Conservation (phyloP, 1,284 basidiomycete species). For the Crucibulum parvulum region DNA sequence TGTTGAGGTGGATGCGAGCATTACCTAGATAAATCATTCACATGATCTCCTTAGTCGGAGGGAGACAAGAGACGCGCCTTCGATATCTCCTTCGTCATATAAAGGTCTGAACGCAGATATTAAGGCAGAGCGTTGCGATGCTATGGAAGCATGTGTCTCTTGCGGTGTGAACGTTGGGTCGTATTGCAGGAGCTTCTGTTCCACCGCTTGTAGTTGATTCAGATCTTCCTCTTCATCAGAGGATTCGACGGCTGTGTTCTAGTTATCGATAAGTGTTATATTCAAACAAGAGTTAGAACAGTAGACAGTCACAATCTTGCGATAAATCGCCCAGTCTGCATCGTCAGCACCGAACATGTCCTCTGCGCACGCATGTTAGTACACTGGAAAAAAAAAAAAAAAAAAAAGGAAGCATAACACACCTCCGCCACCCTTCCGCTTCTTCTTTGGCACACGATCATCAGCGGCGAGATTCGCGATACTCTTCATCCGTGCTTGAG, state of each 20-base stretch:
- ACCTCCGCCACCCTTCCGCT: slow-evolving; percentile 82
- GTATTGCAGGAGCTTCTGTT: slow-evolving; percentile 82
- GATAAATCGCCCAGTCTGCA: slow-evolving; percentile 97
- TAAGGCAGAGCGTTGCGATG: slow-evolving; percentile 82
- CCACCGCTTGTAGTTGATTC: slow-evolving; percentile 74
- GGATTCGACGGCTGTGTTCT: slow-evolving; percentile 87
- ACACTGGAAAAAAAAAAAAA: neutral
- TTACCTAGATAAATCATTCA: slow-evolving; percentile 43
- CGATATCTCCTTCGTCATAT: slow-evolving; percentile 75
- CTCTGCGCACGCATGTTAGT: slow-evolving; percentile 53
- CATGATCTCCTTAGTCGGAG: neutral
- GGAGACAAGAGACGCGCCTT: slow-evolving; percentile 48
- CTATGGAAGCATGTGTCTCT: slow-evolving; percentile 84
- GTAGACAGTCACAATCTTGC: slow-evolving; percentile 80
- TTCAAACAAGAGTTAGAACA: neutral
- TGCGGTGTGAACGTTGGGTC: slow-evolving; percentile 86
- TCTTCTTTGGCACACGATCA: slow-evolving; percentile 80
- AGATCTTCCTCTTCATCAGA: slow-evolving; percentile 97
- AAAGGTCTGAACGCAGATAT: slow-evolving; percentile 84
- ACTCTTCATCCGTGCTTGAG: slow-evolving; percentile 97
- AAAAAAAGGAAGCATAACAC: slow-evolving; percentile 21
- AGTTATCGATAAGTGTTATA: neutral
- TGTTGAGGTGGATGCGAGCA: slow-evolving; percentile 88
- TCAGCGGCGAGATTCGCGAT: slow-evolving; percentile 93
- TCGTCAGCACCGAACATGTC: slow-evolving; percentile 97